Percentiles rank a stretch among this genome's conserved stretches.
phyloP scores from a whole-genome alignment of 768 basidiomycete genomes.

The Leccinellum rugosiceps region DNA sequence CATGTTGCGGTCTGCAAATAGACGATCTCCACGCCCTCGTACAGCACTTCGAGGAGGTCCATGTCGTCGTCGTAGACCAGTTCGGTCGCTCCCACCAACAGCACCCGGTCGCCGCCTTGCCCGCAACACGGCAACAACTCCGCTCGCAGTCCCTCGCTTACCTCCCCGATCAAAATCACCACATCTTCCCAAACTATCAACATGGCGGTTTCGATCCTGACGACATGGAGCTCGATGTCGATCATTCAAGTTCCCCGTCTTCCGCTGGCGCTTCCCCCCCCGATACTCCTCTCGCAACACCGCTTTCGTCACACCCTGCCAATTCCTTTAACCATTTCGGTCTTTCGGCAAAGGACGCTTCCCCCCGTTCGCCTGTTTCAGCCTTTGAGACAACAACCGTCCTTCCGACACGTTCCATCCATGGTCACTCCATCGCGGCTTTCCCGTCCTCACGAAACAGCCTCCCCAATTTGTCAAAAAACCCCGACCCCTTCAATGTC shows the following conservation, averaged over 20 bases:
- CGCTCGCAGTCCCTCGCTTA: slow-evolving; percentile 34
- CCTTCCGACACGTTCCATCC: slow-evolving; percentile 43
- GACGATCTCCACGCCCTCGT: slow-evolving; percentile 78
- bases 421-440: slow-evolving; percentile 36
- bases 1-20: slow-evolving; percentile 81
- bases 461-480: slow-evolving; percentile 29
- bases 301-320: slow-evolving; percentile 35
- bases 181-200: slow-evolving; percentile 31
- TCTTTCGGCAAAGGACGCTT: slow-evolving; percentile 27
- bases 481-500: slow-evolving; percentile 59
- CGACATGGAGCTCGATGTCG: slow-evolving; percentile 78
- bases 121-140: slow-evolving; percentile 29
- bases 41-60: slow-evolving; percentile 89
- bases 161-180: slow-evolving; percentile 21
- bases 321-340: slow-evolving; percentile 32
- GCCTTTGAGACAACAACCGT: slow-evolving; percentile 55
- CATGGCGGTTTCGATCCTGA: slow-evolving; percentile 60
- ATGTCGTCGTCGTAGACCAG: slow-evolving; percentile 71
- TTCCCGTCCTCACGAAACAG: slow-evolving; percentile 30
- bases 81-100: slow-evolving; percentile 35
- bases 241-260: slow-evolving; percentile 54
- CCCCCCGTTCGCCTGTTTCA: slow-evolving; percentile 37
- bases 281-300: slow-evolving; percentile 44
- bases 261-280: slow-evolving; percentile 38
- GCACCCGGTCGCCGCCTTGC: slow-evolving; percentile 29